Conservation (phyloP, 805 yeast species). For the Pichia gijzeniarum region DNA sequence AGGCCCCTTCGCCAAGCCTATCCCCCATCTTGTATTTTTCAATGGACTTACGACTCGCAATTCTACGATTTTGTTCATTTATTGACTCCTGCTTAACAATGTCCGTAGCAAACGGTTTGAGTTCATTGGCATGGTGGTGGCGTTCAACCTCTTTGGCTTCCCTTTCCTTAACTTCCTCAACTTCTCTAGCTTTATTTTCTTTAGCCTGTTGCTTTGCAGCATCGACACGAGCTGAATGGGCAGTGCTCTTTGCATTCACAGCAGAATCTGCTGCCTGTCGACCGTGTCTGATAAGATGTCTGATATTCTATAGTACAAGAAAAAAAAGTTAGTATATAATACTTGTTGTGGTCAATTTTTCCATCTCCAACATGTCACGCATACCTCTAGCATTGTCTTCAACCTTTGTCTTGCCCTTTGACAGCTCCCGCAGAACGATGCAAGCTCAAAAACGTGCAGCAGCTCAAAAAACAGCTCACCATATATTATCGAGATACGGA, state of each 20-base stretch:
- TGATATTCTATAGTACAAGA: constrained; percentile 24
- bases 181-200: too few species aligned
- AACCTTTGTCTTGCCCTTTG: too few species aligned
- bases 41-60: constrained; percentile 21
- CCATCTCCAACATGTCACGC: not conserved
- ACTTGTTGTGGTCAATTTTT: too few species aligned
- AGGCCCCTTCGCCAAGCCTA: constrained; percentile 57
- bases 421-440: too few species aligned
- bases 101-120: constrained; percentile 28
- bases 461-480: too few species aligned
- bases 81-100: constrained; percentile 29
- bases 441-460: too few species aligned
- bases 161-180: too few species aligned
- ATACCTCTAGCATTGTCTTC: not conserved
- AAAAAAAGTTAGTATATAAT: not conserved
- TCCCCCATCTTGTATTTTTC: constrained; percentile 38
- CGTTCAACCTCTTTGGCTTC: not conserved
- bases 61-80: constrained; percentile 16
- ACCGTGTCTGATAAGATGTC: constrained; percentile 40
- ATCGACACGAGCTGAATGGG: not conserved
- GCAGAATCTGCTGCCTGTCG: constrained; percentile 27
- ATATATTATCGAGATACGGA: too few species aligned
- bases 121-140: constrained; percentile 20
- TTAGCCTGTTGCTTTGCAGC: too few species aligned
- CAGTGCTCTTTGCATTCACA: not conserved